A percentile compares a stretch with the other conserved stretches of the same genome.
Conservation (phyloP, 192 early-diverging fungal genomes). For the Coemansia biformis region DNA sequence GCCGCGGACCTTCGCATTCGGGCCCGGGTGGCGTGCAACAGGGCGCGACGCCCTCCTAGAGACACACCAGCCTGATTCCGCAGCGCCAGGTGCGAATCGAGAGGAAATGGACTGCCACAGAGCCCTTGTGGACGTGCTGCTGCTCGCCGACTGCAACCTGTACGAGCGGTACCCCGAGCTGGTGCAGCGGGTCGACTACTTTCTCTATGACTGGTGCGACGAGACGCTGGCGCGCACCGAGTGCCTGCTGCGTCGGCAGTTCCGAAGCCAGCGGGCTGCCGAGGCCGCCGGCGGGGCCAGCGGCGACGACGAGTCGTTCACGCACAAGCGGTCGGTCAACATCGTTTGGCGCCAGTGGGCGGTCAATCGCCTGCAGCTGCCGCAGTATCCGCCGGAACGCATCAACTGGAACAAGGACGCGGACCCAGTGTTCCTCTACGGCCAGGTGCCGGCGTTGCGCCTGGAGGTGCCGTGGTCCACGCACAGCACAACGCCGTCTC, state of each 20-base stretch:
- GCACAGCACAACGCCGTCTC: constrained; percentile 11
- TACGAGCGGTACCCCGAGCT: constrained; percentile 49
- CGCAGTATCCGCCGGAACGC: constrained; percentile 41
- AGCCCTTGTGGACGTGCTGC: constrained; percentile 43
- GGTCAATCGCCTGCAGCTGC: constrained; percentile 33
- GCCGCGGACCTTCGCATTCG: too few relatives aligned
- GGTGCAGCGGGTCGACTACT: constrained; percentile 50
- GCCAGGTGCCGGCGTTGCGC: constrained; percentile 38
- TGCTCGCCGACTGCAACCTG: constrained; percentile 41
- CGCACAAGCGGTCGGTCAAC: constrained; percentile 40
- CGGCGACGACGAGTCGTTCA: too few relatives aligned
- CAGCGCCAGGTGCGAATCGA: too few relatives aligned
- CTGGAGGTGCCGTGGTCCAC: constrained; percentile 38
- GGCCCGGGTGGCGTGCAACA: too few relatives aligned
- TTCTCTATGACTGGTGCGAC: constrained; percentile 42
- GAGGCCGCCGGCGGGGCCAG: constrained; percentile 4
- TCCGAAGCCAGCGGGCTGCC: constrained; percentile 12
- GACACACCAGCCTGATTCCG: too few relatives aligned
- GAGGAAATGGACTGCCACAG: constrained; percentile 39
- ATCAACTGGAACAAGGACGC: constrained; percentile 54
- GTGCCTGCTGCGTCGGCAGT: constrained; percentile 29
- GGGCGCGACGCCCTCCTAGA: too few relatives aligned
- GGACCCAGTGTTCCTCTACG: constrained; percentile 49
- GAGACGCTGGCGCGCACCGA: constrained; percentile 39
- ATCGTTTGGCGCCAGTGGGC: constrained; percentile 49